These are phyloP conservation scores for Alternaria ethzedia DNA, from an alignment of 2,329 filamentous ascomycete species.

Conservation along the genomic window DNA sequence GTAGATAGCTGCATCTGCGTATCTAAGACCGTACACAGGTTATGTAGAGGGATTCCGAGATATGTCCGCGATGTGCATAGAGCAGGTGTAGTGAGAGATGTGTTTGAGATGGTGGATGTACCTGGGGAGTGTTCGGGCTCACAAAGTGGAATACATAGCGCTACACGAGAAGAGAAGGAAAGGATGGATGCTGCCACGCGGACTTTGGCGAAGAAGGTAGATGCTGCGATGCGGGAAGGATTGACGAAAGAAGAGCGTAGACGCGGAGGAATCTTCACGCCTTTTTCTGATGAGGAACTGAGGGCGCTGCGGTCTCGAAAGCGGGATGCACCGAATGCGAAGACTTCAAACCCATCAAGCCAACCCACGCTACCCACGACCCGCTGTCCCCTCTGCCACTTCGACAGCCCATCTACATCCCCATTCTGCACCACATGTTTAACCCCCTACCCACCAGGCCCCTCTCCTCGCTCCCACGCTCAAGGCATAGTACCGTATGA, in stretches of 20 bases:
- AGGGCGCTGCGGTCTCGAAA: not conserved
- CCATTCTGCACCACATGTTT: not conserved
- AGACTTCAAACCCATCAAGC: not conserved
- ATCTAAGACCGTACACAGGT: too few species aligned
- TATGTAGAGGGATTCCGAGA: too few species aligned
- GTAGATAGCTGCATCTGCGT: too few species aligned
- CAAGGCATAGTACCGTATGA: not conserved
- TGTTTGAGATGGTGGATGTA: not conserved
- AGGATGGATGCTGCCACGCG: too few species aligned
- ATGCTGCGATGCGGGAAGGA: rapidly evolving
- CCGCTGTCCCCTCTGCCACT: not conserved
- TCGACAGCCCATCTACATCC: not conserved
- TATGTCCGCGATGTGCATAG: too few species aligned
- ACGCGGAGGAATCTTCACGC: not conserved
- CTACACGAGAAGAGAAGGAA: too few species aligned
- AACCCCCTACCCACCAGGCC: not conserved
- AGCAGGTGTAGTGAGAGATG: too few species aligned
- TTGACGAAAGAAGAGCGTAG: not conserved
- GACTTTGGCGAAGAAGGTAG: too few species aligned
- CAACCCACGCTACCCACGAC: not conserved
- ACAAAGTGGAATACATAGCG: not conserved
- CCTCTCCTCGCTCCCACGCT: not conserved
- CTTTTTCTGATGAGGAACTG: rapidly evolving
- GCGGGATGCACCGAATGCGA: not conserved
- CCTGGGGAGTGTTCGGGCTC: not conserved